These are phyloP conservation scores for Cardiospermum halicacabum DNA, from an alignment of 345 rosid species.

Conservation along the genomic window DNA sequence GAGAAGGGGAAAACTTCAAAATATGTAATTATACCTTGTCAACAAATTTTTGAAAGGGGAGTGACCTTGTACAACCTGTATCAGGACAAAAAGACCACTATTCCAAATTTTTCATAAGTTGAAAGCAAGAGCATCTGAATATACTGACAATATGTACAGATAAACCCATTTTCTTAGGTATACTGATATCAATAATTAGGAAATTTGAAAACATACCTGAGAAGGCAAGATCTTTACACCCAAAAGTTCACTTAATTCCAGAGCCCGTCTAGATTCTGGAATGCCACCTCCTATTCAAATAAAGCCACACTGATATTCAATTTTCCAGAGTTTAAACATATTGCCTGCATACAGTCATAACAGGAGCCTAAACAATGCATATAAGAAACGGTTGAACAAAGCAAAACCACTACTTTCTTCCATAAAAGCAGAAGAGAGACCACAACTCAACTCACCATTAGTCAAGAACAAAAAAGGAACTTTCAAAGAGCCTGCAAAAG, in stretches of 20 bases:
- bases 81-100: constrained; percentile 18
- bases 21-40: constrained; percentile 21
- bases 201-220: constrained; percentile 25
- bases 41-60: constrained; percentile 38
- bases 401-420: too few relatives aligned
- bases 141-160: not conserved
- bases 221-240: constrained; percentile 37
- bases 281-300: constrained; percentile 42
- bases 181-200: not conserved
- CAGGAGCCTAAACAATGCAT: not conserved
- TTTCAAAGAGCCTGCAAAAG: constrained; percentile 33
- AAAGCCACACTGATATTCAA: not conserved
- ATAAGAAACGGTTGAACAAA: not conserved
- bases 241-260: constrained; percentile 36
- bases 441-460: constrained; percentile 46
- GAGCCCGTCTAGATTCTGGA: constrained; percentile 39
- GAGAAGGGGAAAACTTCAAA: not conserved
- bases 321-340: too few relatives aligned
- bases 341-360: not conserved
- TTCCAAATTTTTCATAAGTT: constrained; percentile 21
- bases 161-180: not conserved
- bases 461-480: constrained; percentile 46
- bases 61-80: constrained; percentile 49
- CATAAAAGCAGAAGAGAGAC: too few relatives aligned
- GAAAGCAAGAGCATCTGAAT: constrained; percentile 1